phyloP scores from a whole-genome alignment of 2,329 filamentous ascomycete genomes.

The Tolypocladium ophioglossoides region DNA sequence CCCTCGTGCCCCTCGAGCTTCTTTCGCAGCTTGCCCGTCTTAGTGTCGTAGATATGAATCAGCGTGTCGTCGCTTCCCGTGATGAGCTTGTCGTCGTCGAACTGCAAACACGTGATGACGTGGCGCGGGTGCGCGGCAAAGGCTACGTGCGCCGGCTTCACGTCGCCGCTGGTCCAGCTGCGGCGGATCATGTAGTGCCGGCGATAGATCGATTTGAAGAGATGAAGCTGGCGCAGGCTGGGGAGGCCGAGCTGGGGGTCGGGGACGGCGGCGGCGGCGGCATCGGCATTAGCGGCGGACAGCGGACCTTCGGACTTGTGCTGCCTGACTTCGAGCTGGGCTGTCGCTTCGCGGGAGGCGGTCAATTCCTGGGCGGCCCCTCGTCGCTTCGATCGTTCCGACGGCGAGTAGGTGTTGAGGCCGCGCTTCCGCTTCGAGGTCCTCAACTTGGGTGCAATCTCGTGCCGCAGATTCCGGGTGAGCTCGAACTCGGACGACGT shows the following conservation, averaged over 20 bases:
- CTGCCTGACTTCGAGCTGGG: conserved; percentile 28
- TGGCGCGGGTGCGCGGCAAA: conserved; percentile 94
- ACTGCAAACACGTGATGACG: conserved; percentile 95
- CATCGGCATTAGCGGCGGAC: conserved; percentile 75
- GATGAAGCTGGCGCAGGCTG: conserved; percentile 71
- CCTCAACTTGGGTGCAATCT: conserved; percentile 32
- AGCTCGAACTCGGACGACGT: conserved; percentile 44
- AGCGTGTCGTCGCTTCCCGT: conserved; percentile 96
- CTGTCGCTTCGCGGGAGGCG: conserved; percentile 29
- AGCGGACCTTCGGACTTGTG: conserved; percentile 71
- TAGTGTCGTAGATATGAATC: conserved; percentile 96
- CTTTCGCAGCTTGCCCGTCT: conserved; percentile 75
- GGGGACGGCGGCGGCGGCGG: conserved; percentile 70
- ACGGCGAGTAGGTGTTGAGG: conserved; percentile 30
- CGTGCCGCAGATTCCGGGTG: conserved; percentile 29
- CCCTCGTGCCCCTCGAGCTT: conserved; percentile 90
- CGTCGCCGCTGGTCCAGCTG: conserved; percentile 80
- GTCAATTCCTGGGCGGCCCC: conserved; percentile 37
- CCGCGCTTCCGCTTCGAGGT: conserved; percentile 47
- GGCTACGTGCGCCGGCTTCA: conserved; percentile 82
- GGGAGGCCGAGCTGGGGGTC: conserved; percentile 72
- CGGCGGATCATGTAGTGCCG: conserved; percentile 83
- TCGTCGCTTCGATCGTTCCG: conserved; percentile 44
- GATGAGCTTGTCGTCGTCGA: conserved; percentile 95
- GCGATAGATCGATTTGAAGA: conserved; percentile 94